Evolutionary conservation across 2,329 filamentous ascomycete genomes (phyloP).

Genomic region (Geosmithia flava): DNA sequence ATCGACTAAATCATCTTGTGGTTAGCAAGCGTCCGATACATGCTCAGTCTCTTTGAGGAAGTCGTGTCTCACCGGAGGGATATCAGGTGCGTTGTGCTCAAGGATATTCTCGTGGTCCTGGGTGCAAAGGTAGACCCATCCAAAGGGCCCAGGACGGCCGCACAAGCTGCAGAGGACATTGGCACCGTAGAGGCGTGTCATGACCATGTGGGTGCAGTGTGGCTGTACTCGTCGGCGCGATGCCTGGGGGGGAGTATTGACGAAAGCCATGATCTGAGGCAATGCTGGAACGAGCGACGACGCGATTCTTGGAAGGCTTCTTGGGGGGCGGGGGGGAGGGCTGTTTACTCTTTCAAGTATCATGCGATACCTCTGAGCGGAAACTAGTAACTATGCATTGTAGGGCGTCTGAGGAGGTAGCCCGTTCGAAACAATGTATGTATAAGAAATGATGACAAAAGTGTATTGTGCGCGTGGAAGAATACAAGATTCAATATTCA

Average conservation of each 20-base stretch:
- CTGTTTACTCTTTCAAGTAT: too few species aligned
- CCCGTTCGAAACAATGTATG: too few species aligned
- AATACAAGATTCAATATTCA: too few species aligned
- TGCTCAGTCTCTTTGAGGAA: conserved; percentile 8
- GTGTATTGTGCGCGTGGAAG: too few species aligned
- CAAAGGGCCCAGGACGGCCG: conserved; percentile 38
- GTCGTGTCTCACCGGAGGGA: too few species aligned
- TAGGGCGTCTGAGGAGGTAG: too few species aligned
- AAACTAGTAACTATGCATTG: too few species aligned
- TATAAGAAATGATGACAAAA: too few species aligned
- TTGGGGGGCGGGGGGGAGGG: too few species aligned
- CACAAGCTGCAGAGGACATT: conserved; percentile 46
- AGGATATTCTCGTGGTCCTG: conserved; percentile 43
- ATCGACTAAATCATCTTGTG: conserved; percentile 8
- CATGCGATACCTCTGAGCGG: too few species aligned
- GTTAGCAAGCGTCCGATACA: not conserved
- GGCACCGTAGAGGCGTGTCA: conserved; percentile 50
- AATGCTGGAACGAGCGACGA: not conserved
- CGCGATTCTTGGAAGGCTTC: too few species aligned
- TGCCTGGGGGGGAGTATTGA: not conserved
- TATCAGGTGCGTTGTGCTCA: conserved; percentile 11
- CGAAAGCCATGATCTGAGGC: not conserved
- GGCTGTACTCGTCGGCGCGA: conserved; percentile 10
- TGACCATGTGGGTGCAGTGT: conserved; percentile 54
- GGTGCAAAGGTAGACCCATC: conserved; percentile 64